Evolutionary conservation across 2,329 filamentous ascomycete genomes (phyloP).

Genomic region (Pezicula neosporulosa): DNA sequence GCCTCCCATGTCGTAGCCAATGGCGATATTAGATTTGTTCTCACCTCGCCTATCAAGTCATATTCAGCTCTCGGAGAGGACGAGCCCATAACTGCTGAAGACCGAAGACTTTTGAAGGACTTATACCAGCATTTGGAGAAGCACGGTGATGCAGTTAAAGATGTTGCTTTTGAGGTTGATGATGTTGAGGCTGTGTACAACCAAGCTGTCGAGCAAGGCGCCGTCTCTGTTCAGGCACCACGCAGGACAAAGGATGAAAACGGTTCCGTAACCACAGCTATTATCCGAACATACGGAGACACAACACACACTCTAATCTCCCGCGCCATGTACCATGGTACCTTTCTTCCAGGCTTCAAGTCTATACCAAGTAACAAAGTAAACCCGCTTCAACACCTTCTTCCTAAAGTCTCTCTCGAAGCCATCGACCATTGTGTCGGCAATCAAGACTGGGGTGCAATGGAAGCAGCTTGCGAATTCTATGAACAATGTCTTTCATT

Average conservation of each 20-base stretch:
- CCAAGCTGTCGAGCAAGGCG: constrained; percentile 65
- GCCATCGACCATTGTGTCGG: constrained; percentile 96
- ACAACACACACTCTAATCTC: constrained; percentile 91
- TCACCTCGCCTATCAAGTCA: constrained; percentile 76
- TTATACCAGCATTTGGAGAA: constrained; percentile 81
- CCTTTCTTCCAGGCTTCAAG: constrained; percentile 82
- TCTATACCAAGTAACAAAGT: constrained; percentile 37
- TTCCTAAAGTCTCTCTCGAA: constrained; percentile 65
- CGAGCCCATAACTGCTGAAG: constrained; percentile 59
- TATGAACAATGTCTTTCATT: constrained; percentile 90
- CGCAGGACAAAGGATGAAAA: constrained; percentile 49
- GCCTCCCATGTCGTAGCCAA: constrained; percentile 84
- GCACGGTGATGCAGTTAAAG: constrained; percentile 92
- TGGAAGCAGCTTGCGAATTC: constrained; percentile 62
- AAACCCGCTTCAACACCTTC: constrained; percentile 31
- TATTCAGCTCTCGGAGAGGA: constrained; percentile 49
- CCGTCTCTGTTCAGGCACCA: constrained; percentile 61
- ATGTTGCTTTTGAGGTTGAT: constrained; percentile 93
- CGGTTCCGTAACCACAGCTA: constrained; percentile 69
- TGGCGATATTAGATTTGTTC: constrained; percentile 73
- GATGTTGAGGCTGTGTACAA: constrained; percentile 77
- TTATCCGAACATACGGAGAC: constrained; percentile 89
- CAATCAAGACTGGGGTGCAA: constrained; percentile 93
- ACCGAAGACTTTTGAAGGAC: constrained; percentile 63
- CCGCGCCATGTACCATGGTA: constrained; percentile 64